Conservation (phyloP, 164 flowering plant genomes). For the Piper betle region DNA sequence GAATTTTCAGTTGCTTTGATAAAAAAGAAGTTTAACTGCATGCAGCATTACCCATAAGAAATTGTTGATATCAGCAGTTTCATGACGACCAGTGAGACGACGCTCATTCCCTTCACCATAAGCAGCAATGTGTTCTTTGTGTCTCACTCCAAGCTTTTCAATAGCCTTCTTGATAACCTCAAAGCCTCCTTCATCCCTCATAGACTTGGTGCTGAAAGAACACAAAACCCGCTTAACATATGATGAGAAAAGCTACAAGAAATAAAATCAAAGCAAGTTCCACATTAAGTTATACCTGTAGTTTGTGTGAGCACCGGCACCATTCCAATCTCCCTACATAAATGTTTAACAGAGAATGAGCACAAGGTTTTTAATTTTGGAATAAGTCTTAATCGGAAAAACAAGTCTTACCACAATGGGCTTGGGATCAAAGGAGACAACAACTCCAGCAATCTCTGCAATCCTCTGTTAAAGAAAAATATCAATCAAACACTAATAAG, state of each 20-base stretch:
- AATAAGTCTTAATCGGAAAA: background rate
- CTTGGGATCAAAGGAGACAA: slow-evolving; percentile 79
- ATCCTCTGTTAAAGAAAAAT: slow-evolving; percentile 48
- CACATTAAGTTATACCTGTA: slow-evolving; percentile 64
- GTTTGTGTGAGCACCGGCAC: slow-evolving; percentile 90
- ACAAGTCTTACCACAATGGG: slow-evolving; percentile 45
- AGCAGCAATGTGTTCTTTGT: slow-evolving; percentile 91
- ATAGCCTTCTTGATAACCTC: no score
- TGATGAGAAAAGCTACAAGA: background rate
- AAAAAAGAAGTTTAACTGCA: no score
- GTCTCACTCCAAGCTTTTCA: slow-evolving; percentile 57
- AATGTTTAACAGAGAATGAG: background rate
- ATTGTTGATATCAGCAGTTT: slow-evolving; percentile 26
- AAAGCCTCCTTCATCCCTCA: slow-evolving; percentile 67
- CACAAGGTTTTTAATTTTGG: no score
- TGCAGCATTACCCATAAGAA: slow-evolving; percentile 22
- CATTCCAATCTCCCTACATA: slow-evolving; percentile 84
- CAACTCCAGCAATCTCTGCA: slow-evolving; percentile 78
- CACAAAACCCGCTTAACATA: background rate
- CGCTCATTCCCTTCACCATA: no score
- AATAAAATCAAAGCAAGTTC: background rate
- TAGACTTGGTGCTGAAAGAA: slow-evolving; percentile 53
- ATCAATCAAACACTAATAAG: background rate
- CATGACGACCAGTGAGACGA: slow-evolving; percentile 30
- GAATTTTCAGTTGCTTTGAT: no score